These are phyloP conservation scores for Colletotrichum caudatum DNA, from an alignment of 2,329 filamentous ascomycete species.

Conservation along the genomic window DNA sequence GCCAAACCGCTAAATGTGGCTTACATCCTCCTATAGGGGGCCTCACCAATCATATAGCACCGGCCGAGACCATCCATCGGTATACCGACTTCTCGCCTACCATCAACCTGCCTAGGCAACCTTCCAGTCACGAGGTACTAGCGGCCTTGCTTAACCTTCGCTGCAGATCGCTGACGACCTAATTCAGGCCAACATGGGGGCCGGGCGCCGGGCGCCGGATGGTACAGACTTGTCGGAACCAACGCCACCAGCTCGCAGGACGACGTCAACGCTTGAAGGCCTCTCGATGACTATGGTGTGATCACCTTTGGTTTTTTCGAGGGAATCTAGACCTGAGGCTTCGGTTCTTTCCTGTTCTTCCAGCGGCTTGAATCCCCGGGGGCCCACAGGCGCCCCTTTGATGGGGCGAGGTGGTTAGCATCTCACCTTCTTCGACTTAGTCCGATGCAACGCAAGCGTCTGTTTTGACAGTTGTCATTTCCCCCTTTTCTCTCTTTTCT, in stretches of 20 bases:
- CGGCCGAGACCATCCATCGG: conserved; percentile 21
- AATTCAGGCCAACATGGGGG: not conserved
- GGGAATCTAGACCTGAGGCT: conserved; percentile 6
- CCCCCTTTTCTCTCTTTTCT: not conserved
- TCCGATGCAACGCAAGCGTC: conserved; percentile 8
- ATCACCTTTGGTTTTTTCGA: conserved; percentile 4
- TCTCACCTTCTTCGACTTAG: not conserved
- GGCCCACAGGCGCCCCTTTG: not conserved
- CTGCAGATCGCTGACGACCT: conserved; percentile 29
- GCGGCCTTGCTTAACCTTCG: not conserved
- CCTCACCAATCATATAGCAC: conserved; percentile 28
- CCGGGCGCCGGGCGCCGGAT: conserved; percentile 5
- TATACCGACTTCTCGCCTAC: not conserved
- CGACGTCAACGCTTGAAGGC: conserved; percentile 3
- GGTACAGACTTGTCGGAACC: conserved; percentile 23
- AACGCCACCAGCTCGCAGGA: conserved; percentile 10
- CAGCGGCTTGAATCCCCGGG: not conserved
- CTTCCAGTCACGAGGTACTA: conserved; percentile 12
- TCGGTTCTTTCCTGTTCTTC: not conserved
- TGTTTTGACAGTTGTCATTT: not conserved
- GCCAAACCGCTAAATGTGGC: conserved; percentile 19
- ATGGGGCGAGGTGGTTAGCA: conserved; percentile 2
- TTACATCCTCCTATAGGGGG: not conserved
- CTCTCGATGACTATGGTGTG: not conserved
- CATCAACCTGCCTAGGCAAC: not conserved